Evolutionary conservation across 768 basidiomycete species (phyloP).

Genomic region (Sistotremastrum suecicum): DNA sequence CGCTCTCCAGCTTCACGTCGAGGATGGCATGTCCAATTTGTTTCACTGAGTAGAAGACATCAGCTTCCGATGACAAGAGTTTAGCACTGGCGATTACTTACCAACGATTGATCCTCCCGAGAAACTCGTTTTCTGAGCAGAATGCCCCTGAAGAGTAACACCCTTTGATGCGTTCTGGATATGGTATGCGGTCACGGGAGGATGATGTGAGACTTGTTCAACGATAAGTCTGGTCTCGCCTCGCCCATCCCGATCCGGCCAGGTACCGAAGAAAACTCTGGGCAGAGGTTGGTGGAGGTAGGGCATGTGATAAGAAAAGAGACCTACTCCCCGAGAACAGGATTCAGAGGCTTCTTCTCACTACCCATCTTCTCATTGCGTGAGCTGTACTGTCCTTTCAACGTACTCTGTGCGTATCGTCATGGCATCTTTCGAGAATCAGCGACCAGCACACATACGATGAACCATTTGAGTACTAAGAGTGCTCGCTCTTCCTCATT

Average conservation of each 20-base stretch:
- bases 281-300: neutral
- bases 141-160: constrained; percentile 69
- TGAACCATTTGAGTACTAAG: constrained; percentile 90
- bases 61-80: constrained; percentile 17
- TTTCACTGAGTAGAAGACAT: constrained; percentile 71
- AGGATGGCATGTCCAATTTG: constrained; percentile 91
- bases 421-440: neutral
- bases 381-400: constrained; percentile 92
- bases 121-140: constrained; percentile 92
- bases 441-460: constrained; percentile 34
- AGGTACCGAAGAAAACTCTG: constrained; percentile 78
- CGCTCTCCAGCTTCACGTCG: constrained; percentile 45
- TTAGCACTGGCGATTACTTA: constrained; percentile 5
- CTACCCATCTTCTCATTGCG: constrained; percentile 92
- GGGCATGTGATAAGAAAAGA: neutral
- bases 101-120: constrained; percentile 40
- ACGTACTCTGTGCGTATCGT: constrained; percentile 44
- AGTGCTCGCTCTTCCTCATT: constrained; percentile 61
- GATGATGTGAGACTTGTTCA: constrained; percentile 96
- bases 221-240: constrained; percentile 78
- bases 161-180: constrained; percentile 74
- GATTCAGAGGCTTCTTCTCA: constrained; percentile 99
- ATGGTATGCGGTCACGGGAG: constrained; percentile 75
- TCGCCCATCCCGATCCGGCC: constrained; percentile 61
- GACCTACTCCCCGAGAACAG: constrained; percentile 82